Conservation (phyloP, 257 asterid genomes). For the Apocynum venetum region DNA sequence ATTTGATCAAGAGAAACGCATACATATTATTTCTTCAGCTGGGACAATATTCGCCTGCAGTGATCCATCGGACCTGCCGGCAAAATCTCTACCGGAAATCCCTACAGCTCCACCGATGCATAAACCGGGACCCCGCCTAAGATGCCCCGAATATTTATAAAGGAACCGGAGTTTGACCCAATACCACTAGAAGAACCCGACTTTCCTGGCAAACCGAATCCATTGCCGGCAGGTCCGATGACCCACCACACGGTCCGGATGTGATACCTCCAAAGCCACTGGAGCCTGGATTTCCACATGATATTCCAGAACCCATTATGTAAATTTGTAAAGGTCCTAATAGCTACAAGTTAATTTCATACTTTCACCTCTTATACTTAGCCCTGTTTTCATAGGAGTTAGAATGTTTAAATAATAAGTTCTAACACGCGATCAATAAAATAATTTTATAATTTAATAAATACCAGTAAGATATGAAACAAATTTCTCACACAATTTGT, state of each 20-base stretch:
- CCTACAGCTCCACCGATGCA: constrained; percentile 33
- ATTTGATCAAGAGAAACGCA: not conserved
- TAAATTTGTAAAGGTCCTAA: not conserved
- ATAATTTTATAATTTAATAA: too few relatives aligned
- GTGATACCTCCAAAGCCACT: not conserved
- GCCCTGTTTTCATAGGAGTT: not conserved
- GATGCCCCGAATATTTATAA: constrained; percentile 32
- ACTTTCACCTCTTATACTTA: too few relatives aligned
- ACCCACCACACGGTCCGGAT: not conserved
- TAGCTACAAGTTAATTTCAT: too few relatives aligned
- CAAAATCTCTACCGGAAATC: constrained; percentile 42
- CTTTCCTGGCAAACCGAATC: too few relatives aligned
- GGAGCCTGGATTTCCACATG: constrained; percentile 28
- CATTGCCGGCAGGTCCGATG: constrained; percentile 21
- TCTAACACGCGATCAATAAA: too few relatives aligned
- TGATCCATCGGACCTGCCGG: constrained; percentile 38
- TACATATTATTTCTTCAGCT: constrained; percentile 9
- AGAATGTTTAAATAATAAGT: too few relatives aligned
- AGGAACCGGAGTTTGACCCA: constrained; percentile 46
- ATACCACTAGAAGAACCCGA: constrained; percentile 43
- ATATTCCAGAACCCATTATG: constrained; percentile 24
- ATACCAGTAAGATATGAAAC: too few relatives aligned
- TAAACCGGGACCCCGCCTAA: constrained; percentile 28
- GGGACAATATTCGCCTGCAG: constrained; percentile 15
- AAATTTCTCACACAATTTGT: too few relatives aligned